A percentile compares a stretch with the other conserved stretches of the same genome.
These are phyloP conservation scores for Yamadazyma akitaensis DNA, from an alignment of 805 yeast genomes.

Conservation along the genomic window DNA sequence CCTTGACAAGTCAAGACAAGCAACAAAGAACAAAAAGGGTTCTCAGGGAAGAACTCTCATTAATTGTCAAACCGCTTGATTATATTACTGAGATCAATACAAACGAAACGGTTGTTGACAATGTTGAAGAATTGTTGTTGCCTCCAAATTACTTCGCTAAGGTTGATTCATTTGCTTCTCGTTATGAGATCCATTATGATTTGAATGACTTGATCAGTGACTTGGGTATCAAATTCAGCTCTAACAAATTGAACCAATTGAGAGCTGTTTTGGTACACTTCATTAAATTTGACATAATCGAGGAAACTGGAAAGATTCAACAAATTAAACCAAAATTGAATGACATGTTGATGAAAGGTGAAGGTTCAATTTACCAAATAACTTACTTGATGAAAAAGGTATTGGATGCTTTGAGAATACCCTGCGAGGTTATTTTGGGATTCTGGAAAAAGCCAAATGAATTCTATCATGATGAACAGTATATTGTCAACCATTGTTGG, in stretches of 20 bases:
- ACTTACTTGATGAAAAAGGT: conserved; percentile 74
- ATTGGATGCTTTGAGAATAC: conserved; percentile 65
- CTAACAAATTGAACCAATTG: conserved; percentile 49
- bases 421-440: conserved; percentile 77
- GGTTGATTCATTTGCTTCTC: conserved; percentile 30
- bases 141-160: conserved; percentile 18
- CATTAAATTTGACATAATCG: conserved; percentile 54
- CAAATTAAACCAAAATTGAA: conserved; percentile 40
- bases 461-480: conserved; percentile 47
- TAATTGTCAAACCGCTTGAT: conserved; percentile 43
- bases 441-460: conserved; percentile 77
- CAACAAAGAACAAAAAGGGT: conserved; percentile 64
- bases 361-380: conserved; percentile 66
- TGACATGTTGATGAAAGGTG: conserved; percentile 44
- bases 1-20: conserved; percentile 66
- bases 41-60: conserved; percentile 32
- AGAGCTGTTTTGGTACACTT: conserved; percentile 66
- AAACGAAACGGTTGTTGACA: conserved; percentile 29
- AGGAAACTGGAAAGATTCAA: conserved; percentile 33
- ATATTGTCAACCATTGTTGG: conserved; percentile 83
- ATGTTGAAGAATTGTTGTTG: conserved; percentile 16
- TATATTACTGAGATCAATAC: conserved; percentile 40
- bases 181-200: conserved; percentile 27
- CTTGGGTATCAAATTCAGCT: conserved; percentile 35
- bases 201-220: conserved; percentile 42